These are phyloP conservation scores for Colletotrichum falcatum DNA, from an alignment of 2,329 filamentous ascomycete genomes.

Conservation along the genomic window DNA sequence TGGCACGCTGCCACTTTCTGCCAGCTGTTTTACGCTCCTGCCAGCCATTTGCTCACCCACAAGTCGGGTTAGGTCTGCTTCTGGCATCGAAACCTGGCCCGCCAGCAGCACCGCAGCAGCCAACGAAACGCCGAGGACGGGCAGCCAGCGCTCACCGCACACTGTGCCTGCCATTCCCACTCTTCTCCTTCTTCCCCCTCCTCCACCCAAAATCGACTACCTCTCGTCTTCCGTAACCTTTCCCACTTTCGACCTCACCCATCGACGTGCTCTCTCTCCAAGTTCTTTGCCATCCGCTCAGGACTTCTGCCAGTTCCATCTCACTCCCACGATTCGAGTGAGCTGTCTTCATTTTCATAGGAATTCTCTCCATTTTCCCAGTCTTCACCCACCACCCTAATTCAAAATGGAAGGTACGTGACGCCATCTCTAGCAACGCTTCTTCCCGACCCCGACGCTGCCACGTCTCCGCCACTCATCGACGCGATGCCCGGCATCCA, in stretches of 20 bases:
- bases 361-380: conserved; percentile 29
- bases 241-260: conserved; percentile 43
- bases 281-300: conserved; percentile 42
- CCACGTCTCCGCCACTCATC: conserved; percentile 17
- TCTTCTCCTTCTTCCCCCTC: conserved; percentile 43
- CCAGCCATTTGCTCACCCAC: conserved; percentile 38
- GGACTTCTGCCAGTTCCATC: conserved; percentile 40
- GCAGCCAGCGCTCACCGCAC: conserved; percentile 33
- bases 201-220: conserved; percentile 42
- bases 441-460: conserved; percentile 11
- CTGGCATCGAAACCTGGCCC: conserved; percentile 35
- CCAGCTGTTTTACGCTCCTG: conserved; percentile 29
- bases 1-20: conserved; percentile 36
- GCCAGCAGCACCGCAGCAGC: conserved; percentile 32
- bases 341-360: conserved; percentile 37
- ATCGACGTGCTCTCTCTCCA: conserved; percentile 40
- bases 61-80: conserved; percentile 41
- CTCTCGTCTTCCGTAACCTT: conserved; percentile 42
- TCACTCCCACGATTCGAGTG: conserved; percentile 42
- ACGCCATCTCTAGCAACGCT: conserved; percentile 32
- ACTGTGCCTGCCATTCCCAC: conserved; percentile 41
- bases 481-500: conserved; percentile 34
- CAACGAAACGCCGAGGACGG: conserved; percentile 26
- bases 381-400: conserved; percentile 41
- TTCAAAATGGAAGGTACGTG: conserved; percentile 44